Conservation (phyloP, 768 basidiomycete species). For the Trametes meyenii region DNA sequence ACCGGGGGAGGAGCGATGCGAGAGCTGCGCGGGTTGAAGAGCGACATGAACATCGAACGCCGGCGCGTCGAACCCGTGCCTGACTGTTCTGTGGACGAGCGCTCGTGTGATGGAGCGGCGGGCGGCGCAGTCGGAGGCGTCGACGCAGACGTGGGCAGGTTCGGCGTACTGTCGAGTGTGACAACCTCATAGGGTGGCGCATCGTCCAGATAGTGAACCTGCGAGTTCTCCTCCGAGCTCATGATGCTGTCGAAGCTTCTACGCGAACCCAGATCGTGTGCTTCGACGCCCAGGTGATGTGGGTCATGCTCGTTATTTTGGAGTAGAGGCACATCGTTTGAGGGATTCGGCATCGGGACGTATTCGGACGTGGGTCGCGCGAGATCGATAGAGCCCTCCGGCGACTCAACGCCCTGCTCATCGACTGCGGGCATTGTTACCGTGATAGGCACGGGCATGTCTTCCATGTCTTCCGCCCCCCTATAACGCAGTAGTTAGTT, state of each 20-base stretch:
- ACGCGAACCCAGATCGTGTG: conserved; percentile 6
- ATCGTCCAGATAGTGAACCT: conserved; percentile 51
- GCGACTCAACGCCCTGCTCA: conserved; percentile 27
- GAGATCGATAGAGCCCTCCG: conserved; percentile 17
- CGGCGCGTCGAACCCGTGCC: conserved; percentile 17
- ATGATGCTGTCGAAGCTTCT: conserved; percentile 25
- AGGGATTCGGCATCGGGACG: conserved; percentile 43
- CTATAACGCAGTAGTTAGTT: conserved; percentile 32
- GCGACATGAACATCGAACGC: conserved; percentile 26
- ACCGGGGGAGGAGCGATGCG: conserved; percentile 10
- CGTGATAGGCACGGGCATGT: conserved; percentile 46
- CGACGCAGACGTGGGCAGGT: neutral
- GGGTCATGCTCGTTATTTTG: conserved; percentile 30
- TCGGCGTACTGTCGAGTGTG: conserved; percentile 35
- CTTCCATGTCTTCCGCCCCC: conserved; percentile 57
- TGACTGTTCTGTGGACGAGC: conserved; percentile 6
- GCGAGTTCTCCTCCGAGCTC: conserved; percentile 35
- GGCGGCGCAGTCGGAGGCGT: conserved; percentile 9
- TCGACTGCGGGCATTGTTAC: conserved; percentile 35
- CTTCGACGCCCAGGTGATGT: conserved; percentile 3
- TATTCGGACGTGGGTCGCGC: conserved; percentile 30
- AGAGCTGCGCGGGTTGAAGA: conserved; percentile 26
- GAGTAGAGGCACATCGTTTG: conserved; percentile 48
- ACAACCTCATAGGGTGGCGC: conserved; percentile 66
- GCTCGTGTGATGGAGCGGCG: neutral